Base-by-base conservation (phyloP, 495 filamentous ascomycete species). In the Monascus purpureus region DNA sequence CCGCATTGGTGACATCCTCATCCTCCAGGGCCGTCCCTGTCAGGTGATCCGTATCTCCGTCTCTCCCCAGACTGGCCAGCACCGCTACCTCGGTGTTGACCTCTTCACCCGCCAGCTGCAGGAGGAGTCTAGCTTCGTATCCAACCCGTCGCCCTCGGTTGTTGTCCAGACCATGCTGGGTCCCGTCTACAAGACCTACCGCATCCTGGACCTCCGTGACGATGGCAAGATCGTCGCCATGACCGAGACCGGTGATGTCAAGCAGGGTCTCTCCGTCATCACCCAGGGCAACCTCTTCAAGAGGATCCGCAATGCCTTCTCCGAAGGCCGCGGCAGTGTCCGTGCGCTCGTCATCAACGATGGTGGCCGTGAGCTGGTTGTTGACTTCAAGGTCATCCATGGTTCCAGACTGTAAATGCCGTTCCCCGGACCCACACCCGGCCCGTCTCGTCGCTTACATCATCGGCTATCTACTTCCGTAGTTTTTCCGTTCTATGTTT, bases 151-250 rank as follows among this genome's bases (percentile, higher is more conserved):
- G 31, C 88, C 90, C 45, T 92, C 82, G 37, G 90, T 97, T 35
- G 77, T 96, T 27, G 87, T 97, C 51, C 90, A 97, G 77, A 96
- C 88, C 66, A 95, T 97, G 83, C 82, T 93, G 36, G 90, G 90
- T 48, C 90, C 90, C 26, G 82, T 97, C 69, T 96, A 94, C 85
- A 96, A 96, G 82, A 93, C 94, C 70, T 97, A 97, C 77, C 85
- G 90, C 57, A 87, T 97, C 53, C 80, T 97, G 24, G 90, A 97
- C 67, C 78, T 97, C 65, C 83, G 84, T 61, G 84, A 93, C 38
- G 79, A 82, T 44, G 80, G 81, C 48, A 62, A 64, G 57, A 70
- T 84, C 30, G 77, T 81, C 35, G 77, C 78, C 53, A 83, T 85
- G 78, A 84, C 79, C 45, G 80, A 84, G 68, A 73, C 66, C 37